phyloP scores from a whole-genome alignment of 306 rosid species.

The Aeschynomene evenia region DNA sequence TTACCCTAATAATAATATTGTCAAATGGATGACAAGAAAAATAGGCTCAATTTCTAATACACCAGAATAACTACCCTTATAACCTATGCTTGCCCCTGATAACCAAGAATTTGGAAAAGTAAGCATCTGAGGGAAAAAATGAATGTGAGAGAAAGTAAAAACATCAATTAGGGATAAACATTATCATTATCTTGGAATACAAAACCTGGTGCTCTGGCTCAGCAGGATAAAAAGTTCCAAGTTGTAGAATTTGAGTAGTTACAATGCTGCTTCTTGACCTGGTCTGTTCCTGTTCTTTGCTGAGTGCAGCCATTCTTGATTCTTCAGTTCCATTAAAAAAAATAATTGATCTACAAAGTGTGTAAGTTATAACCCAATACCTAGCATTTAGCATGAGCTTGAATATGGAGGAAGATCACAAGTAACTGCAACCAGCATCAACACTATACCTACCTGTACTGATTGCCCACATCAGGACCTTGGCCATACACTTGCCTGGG shows the following conservation, averaged over 20 bases:
- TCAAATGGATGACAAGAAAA: neutral
- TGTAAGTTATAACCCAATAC: conserved; percentile 17
- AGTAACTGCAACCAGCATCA: conserved; percentile 17
- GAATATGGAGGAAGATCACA: conserved; percentile 13
- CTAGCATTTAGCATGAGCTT: neutral
- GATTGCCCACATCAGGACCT: conserved; percentile 96
- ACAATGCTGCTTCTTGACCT: conserved; percentile 75
- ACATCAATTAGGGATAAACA: conserved; percentile 7
- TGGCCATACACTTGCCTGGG: conserved; percentile 95
- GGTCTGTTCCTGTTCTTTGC: conserved; percentile 87
- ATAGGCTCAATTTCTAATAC: conserved; percentile 11
- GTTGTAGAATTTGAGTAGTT: conserved; percentile 76
- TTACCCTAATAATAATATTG: too few species aligned
- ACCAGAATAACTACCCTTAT: neutral
- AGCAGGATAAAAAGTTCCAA: conserved; percentile 69
- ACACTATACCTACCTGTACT: conserved; percentile 64
- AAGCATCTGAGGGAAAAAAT: neutral
- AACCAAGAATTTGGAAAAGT: conserved; percentile 1
- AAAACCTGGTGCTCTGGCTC: conserved; percentile 93
- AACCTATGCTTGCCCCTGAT: conserved; percentile 4
- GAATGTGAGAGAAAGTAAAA: too few species aligned
- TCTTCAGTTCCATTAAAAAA: conserved; percentile 84
- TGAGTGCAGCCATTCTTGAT: conserved; percentile 63
- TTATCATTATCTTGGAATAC: conserved; percentile 9
- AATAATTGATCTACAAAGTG: conserved; percentile 69